Evolutionary conservation across 768 basidiomycete species (phyloP), one percentile per base, ranked within the genome.

Genomic region (Paxillus involutus): DNA sequence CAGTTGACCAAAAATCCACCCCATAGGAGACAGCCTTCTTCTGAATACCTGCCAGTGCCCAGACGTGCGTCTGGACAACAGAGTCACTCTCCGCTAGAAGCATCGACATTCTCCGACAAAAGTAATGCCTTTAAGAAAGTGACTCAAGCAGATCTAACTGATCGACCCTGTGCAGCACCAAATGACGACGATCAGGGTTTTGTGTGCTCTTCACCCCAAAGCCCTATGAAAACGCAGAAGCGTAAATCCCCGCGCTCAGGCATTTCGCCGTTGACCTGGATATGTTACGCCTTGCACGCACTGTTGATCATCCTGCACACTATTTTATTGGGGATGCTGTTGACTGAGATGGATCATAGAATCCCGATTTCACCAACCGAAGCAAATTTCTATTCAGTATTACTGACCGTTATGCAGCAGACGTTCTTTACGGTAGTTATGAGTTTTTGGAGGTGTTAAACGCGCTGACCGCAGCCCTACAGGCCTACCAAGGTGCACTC

Each of bases 271-370:
- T 37, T 37, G 12, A 12, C 4, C 36, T 37, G 36, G 43, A 13
- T 39, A 4, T 49, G 48, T 19, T 49, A 49, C 12, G 13, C 7
- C 12, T 6, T 39, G 9, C 39, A 39, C 24, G 14, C 35, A 17
- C 16, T 44, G 12, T 41, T 58, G 16, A 49, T 58, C 2, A n/a
- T 40, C 43, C 10, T 58, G 6, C 52, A 58, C 41, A 17, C 55
- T 16, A 11, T 47, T 10, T 43, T 54, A 10, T 8, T 58, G 41
- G 53, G 17, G 10, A 36, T 55, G n/a, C 37, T 32, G 24, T 24
- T 26, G 14, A 14, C 17, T 12, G 43, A 35, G 13, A n/a, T 39
- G 7, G 52, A 53, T 21, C 52, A 46, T 26, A 33, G n/a, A 4
- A 30, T 53, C 32, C 39, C 35, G 3, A 39, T 49, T 21, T 17